These are phyloP conservation scores for Lactarius sp. DNA, from an alignment of 768 basidiomycete genomes.

Conservation along the genomic window DNA sequence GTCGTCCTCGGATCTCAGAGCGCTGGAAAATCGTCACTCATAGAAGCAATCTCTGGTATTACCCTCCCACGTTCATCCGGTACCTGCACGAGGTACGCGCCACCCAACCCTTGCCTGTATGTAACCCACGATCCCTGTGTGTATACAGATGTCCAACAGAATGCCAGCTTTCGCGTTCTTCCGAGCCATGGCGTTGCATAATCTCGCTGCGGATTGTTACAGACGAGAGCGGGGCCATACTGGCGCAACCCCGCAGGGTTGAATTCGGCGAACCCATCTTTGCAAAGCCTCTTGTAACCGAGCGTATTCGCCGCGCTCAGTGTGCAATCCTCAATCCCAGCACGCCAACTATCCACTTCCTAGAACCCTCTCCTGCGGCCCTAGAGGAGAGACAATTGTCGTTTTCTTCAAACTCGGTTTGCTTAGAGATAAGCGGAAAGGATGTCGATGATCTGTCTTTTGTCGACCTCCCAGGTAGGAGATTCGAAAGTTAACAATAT, in stretches of 20 bases:
- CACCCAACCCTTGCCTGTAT: neutral
- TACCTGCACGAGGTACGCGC: constrained; percentile 62
- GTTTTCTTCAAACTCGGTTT: constrained; percentile 39
- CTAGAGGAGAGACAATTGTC: constrained; percentile 24
- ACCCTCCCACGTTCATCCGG: constrained; percentile 66
- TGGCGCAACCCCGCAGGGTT: constrained; percentile 35
- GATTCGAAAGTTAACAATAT: neutral
- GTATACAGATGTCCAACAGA: constrained; percentile 36
- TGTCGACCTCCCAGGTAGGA: constrained; percentile 38
- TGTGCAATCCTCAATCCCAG: constrained; percentile 59
- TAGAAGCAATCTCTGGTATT: constrained; percentile 72
- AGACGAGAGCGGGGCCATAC: constrained; percentile 27
- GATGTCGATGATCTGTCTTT: constrained; percentile 40
- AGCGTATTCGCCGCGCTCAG: constrained; percentile 62
- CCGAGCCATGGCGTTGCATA: constrained; percentile 33
- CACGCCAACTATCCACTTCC: constrained; percentile 33
- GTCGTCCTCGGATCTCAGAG: constrained; percentile 70
- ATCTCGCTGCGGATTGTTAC: constrained; percentile 33
- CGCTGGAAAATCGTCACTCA: constrained; percentile 72
- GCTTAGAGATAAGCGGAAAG: constrained; percentile 35
- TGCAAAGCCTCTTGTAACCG: constrained; percentile 53
- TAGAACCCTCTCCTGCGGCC: constrained; percentile 37
- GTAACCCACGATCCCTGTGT: neutral
- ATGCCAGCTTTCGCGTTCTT: constrained; percentile 32
- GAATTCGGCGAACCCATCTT: constrained; percentile 39